Conservation (phyloP, 352 stramenopile genomes). For the Phytophthora pisi region DNA sequence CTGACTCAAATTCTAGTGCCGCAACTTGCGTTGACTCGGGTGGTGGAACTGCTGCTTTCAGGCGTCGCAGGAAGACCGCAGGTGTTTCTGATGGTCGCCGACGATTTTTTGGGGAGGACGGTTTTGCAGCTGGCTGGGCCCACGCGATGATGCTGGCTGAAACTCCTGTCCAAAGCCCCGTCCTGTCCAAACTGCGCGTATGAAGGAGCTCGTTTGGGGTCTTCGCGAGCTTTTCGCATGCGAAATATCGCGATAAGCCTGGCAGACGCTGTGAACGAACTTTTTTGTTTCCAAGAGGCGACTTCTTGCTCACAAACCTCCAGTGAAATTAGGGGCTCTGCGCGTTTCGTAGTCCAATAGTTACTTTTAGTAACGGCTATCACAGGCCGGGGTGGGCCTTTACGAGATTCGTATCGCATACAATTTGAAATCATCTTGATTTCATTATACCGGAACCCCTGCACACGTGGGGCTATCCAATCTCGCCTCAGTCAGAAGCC, state of each 20-base stretch:
- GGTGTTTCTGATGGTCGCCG: neutral
- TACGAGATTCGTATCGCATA: constrained; percentile 19
- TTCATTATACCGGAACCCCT: constrained; percentile 9
- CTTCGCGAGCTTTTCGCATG: too few species aligned
- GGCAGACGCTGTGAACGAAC: neutral
- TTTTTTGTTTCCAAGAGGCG: neutral
- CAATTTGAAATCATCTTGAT: neutral
- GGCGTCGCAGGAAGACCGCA: neutral
- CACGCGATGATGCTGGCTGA: neutral
- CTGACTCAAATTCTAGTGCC: neutral
- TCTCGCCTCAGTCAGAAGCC: neutral
- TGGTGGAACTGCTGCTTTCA: neutral
- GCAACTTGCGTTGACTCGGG: neutral
- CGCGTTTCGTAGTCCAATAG: constrained; percentile 20
- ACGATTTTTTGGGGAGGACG: neutral
- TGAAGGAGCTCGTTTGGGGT: too few species aligned
- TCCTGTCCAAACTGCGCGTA: too few species aligned
- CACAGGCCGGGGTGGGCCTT: neutral
- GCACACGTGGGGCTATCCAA: constrained; percentile 16
- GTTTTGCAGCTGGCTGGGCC: neutral
- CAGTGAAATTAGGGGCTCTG: constrained; percentile 3
- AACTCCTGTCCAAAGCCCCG: constrained; percentile 1
- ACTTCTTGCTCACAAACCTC: constrained; percentile 7
- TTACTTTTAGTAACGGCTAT: constrained; percentile 7
- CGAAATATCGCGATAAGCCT: neutral